Conservation (phyloP, 441 rosid species). For the Populus trichocarpa region DNA sequence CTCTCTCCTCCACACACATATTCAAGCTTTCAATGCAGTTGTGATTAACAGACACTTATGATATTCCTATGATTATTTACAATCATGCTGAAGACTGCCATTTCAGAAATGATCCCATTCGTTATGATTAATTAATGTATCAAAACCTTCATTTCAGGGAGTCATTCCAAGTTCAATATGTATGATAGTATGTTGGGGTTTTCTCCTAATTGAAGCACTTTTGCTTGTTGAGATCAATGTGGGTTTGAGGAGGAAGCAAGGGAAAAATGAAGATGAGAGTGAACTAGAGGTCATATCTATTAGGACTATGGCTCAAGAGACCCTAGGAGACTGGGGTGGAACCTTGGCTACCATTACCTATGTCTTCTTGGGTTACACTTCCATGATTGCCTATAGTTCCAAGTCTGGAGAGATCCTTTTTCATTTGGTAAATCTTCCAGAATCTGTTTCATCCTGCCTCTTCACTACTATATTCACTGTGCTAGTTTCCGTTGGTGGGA, state of each 20-base stretch:
- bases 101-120: background rate
- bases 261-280: slow-evolving; percentile 25
- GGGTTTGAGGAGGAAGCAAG: slow-evolving; percentile 30
- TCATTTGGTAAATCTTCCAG: slow-evolving; percentile 44
- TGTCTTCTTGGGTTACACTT: slow-evolving; percentile 56
- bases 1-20: background rate
- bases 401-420: slow-evolving; percentile 57
- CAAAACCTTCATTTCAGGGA: slow-evolving; percentile 34
- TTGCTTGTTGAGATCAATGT: slow-evolving; percentile 54
- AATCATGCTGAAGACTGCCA: background rate
- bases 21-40: background rate
- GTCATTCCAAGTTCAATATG: slow-evolving; percentile 54
- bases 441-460: slow-evolving; percentile 38
- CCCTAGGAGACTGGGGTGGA: slow-evolving; percentile 58
- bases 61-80: background rate
- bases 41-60: background rate
- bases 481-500: slow-evolving; percentile 49
- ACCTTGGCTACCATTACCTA: slow-evolving; percentile 40
- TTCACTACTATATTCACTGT: slow-evolving; percentile 42
- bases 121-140: background rate
- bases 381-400: slow-evolving; percentile 55
- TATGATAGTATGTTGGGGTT: slow-evolving; percentile 54
- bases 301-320: slow-evolving; percentile 66
- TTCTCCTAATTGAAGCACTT: slow-evolving; percentile 56
- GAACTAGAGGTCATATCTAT: slow-evolving; percentile 52